phyloP scores from a whole-genome alignment of 2,329 filamentous ascomycete genomes.

The Xylariaceae sp. region DNA sequence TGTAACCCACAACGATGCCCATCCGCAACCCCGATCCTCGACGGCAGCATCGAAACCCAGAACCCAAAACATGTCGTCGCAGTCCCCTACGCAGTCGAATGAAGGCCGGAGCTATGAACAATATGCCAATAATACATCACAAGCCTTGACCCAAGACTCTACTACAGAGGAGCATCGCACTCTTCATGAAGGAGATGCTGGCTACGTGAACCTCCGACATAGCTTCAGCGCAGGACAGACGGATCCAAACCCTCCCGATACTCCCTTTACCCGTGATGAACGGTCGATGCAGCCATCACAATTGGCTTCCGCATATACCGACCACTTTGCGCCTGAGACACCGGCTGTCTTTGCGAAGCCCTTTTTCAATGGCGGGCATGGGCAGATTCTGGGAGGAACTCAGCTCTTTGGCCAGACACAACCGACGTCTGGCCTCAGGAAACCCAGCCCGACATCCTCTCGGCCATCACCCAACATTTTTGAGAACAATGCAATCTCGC shows the following conservation, averaged over 20 bases:
- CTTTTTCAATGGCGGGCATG: constrained; percentile 16
- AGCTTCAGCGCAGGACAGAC: constrained; percentile 31
- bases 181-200: constrained; percentile 46
- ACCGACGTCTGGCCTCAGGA: constrained; percentile 48
- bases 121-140: constrained; percentile 30
- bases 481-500: constrained; percentile 41
- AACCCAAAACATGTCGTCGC: constrained; percentile 43
- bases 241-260: constrained; percentile 17
- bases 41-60: constrained; percentile 15
- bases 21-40: constrained; percentile 8
- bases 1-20: constrained; percentile 17
- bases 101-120: constrained; percentile 52
- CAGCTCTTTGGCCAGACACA: constrained; percentile 56
- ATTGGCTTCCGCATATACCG: constrained; percentile 27
- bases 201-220: constrained; percentile 38
- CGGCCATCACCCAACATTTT: constrained; percentile 51
- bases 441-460: constrained; percentile 53
- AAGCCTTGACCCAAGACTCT: constrained; percentile 23
- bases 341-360: constrained; percentile 39
- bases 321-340: constrained; percentile 42
- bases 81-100: constrained; percentile 55
- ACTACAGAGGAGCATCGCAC: constrained; percentile 30
- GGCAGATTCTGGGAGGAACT: constrained; percentile 38
- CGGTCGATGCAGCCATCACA: constrained; percentile 31
- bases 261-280: constrained; percentile 6